Percentiles rank a stretch among this genome's conserved stretches.
Conservation (phyloP, 2,329 filamentous ascomycete genomes). For the Magnaporthiopsis incrustans region DNA sequence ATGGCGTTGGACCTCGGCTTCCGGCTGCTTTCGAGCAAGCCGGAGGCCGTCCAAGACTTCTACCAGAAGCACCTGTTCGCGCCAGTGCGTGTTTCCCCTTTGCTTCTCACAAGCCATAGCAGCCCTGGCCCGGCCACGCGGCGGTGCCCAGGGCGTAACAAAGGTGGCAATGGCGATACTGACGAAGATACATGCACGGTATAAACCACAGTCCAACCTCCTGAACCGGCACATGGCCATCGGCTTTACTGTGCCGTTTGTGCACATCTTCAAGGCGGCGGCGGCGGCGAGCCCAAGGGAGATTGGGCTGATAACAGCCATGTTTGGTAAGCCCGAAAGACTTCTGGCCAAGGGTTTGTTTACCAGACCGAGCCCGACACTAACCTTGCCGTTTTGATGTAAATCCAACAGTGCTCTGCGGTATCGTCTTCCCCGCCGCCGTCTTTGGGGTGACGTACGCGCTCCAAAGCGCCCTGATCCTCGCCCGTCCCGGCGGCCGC, state of each 20-base stretch:
- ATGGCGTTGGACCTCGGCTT: conserved; percentile 14
- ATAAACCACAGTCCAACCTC: conserved; percentile 32
- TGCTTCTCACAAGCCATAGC: background rate
- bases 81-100: conserved; percentile 11
- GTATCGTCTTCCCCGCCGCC: conserved; percentile 20
- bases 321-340: conserved; percentile 30
- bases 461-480: conserved; percentile 14
- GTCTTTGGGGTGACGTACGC: conserved; percentile 21
- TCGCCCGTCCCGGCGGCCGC: background rate
- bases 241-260: conserved; percentile 41
- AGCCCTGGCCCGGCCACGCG: background rate
- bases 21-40: background rate
- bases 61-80: conserved; percentile 17
- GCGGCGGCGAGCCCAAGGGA: conserved; percentile 23
- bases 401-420: conserved; percentile 20
- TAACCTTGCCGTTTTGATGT: too few relatives aligned
- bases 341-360: too few relatives aligned
- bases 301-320: conserved; percentile 34
- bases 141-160: background rate
- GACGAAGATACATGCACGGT: background rate
- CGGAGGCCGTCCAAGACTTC: conserved; percentile 16
- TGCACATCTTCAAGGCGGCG: conserved; percentile 33
- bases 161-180: background rate
- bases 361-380: too few relatives aligned
- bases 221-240: conserved; percentile 43